phyloP scores from a whole-genome alignment of 371 early-diverging fungal species.

The Rhizopus sp. region DNA sequence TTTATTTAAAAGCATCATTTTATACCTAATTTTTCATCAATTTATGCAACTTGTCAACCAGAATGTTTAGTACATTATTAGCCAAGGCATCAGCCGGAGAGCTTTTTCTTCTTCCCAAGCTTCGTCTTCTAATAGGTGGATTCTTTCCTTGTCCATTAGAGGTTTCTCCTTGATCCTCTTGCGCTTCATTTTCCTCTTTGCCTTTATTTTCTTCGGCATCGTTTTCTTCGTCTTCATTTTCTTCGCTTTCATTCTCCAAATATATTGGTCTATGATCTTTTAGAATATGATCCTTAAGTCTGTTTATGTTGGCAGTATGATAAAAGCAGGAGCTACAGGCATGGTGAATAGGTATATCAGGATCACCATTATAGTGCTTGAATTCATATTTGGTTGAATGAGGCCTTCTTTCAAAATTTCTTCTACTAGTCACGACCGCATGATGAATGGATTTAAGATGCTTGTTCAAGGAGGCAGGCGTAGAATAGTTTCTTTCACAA shows the following conservation, averaged over 20 bases:
- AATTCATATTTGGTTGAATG: not conserved
- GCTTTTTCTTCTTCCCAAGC: not conserved
- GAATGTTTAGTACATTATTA: not conserved
- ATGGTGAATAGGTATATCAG: not conserved
- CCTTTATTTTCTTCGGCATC: not conserved
- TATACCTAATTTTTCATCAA: not conserved
- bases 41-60: not conserved
- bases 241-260: not conserved
- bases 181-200: slow-evolving; percentile 1
- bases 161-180: not conserved
- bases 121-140: not conserved
- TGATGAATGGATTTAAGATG: not conserved
- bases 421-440: not conserved
- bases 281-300: not conserved
- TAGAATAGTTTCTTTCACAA: too few species aligned
- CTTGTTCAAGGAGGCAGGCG: too few species aligned
- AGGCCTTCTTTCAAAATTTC: not conserved
- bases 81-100: not conserved
- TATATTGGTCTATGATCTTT: not conserved
- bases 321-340: not conserved
- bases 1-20: too few species aligned
- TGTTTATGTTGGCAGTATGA: not conserved
- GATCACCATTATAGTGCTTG: not conserved
- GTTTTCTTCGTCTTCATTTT: not conserved
- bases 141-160: not conserved